Percentiles rank a stretch among this genome's conserved stretches.
phyloP scores from a whole-genome alignment of 345 rosid genomes.

The Aquilaria yunnanensis region DNA sequence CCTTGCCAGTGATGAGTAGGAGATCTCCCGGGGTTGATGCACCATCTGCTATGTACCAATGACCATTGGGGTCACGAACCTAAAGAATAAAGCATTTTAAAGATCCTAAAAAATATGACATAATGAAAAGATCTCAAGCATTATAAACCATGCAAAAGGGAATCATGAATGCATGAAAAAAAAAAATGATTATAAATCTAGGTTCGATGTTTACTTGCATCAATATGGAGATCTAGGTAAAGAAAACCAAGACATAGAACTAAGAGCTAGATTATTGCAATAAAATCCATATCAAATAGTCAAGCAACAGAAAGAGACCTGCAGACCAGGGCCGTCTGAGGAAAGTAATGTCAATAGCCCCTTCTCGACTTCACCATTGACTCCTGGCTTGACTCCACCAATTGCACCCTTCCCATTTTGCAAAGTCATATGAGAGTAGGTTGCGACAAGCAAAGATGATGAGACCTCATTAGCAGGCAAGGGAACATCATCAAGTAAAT shows the following conservation, averaged over 20 bases:
- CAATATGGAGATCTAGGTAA: too few species aligned
- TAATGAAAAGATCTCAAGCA: conserved; percentile 8
- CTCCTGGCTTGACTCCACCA: conserved; percentile 57
- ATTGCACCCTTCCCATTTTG: conserved; percentile 71
- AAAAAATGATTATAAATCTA: too few species aligned
- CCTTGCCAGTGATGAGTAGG: conserved; percentile 85
- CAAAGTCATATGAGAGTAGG: conserved; percentile 50
- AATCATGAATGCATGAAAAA: not conserved
- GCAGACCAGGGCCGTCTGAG: conserved; percentile 71
- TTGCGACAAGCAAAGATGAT: conserved; percentile 78
- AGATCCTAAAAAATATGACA: conserved; percentile 6
- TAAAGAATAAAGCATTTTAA: conserved; percentile 23
- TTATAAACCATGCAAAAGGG: not conserved
- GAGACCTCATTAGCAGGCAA: conserved; percentile 85
- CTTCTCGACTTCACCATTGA: conserved; percentile 80
- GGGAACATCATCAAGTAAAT: conserved; percentile 89
- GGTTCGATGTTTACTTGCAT: too few species aligned
- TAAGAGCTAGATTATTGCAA: too few species aligned
- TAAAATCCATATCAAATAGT: conserved; percentile 4
- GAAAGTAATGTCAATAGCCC: conserved; percentile 84
- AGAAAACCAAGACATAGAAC: too few species aligned
- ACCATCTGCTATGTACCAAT: conserved; percentile 91
- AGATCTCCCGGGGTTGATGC: conserved; percentile 70
- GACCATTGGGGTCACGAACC: conserved; percentile 98
- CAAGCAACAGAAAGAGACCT: conserved; percentile 39